phyloP scores from a whole-genome alignment of 768 basidiomycete species.

The Psilocybe subaeruginosa region DNA sequence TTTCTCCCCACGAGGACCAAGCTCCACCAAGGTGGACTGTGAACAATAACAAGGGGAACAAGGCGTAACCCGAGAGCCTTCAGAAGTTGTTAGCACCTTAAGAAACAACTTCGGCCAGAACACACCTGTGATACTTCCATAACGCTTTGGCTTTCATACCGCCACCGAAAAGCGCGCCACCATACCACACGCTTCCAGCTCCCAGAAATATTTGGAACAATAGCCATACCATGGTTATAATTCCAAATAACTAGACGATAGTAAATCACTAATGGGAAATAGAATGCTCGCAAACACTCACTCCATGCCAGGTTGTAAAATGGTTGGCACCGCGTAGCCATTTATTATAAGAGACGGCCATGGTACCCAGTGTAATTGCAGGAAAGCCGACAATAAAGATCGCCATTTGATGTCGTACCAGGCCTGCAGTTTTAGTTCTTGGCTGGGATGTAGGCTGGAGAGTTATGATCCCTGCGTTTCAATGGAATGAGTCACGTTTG shows the following conservation, averaged over 20 bases:
- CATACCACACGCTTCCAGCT: conserved; percentile 78
- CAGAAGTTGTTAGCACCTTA: not conserved
- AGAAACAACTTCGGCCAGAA: not conserved
- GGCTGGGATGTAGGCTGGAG: conserved; percentile 75
- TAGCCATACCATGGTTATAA: conserved; percentile 66
- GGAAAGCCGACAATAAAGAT: conserved; percentile 61
- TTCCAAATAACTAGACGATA: conserved; percentile 56
- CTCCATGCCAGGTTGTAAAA: conserved; percentile 78
- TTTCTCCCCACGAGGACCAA: conserved; percentile 63
- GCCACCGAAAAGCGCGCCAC: conserved; percentile 72
- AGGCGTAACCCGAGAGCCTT: conserved; percentile 71
- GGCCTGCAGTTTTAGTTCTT: conserved; percentile 64
- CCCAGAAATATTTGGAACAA: conserved; percentile 63
- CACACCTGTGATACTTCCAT: conserved; percentile 85
- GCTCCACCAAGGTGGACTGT: conserved; percentile 73
- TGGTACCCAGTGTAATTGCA: conserved; percentile 57
- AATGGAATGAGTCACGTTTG: not conserved
- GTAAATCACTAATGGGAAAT: not conserved
- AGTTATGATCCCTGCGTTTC: conserved; percentile 63
- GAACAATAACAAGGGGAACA: conserved; percentile 62
- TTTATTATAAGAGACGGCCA: conserved; percentile 70
- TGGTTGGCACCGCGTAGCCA: conserved; percentile 49
- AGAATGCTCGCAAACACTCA: conserved; percentile 32
- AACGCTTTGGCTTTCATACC: conserved; percentile 68
- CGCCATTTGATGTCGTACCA: conserved; percentile 70